phyloP scores from a whole-genome alignment of 495 filamentous ascomycete species.

The Extremus antarcticus region DNA sequence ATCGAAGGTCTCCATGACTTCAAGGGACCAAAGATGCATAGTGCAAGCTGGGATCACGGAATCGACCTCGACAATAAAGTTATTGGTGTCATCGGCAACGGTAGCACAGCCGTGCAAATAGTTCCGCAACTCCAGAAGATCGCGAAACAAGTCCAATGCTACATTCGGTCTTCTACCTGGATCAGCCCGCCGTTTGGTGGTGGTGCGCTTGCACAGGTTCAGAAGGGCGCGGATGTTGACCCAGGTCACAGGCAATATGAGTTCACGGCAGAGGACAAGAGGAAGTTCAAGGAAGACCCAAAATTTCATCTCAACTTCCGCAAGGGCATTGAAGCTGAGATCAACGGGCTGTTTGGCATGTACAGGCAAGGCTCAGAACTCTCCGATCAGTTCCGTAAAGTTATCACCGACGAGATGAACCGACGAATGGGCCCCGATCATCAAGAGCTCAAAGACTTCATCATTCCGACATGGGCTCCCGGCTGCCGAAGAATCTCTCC shows the following conservation, averaged over 20 bases:
- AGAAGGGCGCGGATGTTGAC: conserved; percentile 12
- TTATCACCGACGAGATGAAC: conserved; percentile 29
- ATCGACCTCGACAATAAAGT: conserved; percentile 25
- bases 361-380: conserved; percentile 20
- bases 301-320: conserved; percentile 27
- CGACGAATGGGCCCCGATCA: conserved; percentile 21
- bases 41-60: conserved; percentile 25
- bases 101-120: conserved; percentile 27
- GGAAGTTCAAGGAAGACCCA: conserved; percentile 26
- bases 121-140: conserved; percentile 27
- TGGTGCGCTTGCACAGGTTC: conserved; percentile 2
- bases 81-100: conserved; percentile 25
- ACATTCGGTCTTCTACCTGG: conserved; percentile 26
- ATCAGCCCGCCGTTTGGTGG: conserved; percentile 20
- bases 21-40: conserved; percentile 26
- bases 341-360: conserved; percentile 30
- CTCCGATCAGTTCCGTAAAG: conserved; percentile 25
- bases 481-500: conserved; percentile 30
- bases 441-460: conserved; percentile 26
- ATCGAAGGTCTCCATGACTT: conserved; percentile 27
- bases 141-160: conserved; percentile 17
- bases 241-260: conserved; percentile 17
- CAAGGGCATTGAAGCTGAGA: conserved; percentile 27
- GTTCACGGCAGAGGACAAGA: conserved; percentile 28
- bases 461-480: conserved; percentile 29